A percentile compares a stretch with the other conserved stretches of the same genome.
phyloP scores from a whole-genome alignment of 176 grass and related monocot genomes.

The Musa itinerans region DNA sequence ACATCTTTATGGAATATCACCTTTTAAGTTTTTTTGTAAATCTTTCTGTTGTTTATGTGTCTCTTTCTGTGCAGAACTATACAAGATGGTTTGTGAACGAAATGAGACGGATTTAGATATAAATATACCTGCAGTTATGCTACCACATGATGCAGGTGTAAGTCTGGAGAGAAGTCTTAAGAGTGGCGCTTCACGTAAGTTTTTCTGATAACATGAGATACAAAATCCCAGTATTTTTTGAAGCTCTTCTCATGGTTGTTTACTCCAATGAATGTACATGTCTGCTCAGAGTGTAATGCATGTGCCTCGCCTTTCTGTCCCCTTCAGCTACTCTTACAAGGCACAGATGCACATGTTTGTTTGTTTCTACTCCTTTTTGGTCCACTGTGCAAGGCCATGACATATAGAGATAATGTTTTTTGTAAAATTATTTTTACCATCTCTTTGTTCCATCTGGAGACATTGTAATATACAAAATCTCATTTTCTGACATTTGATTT shows the following conservation, averaged over 20 bases:
- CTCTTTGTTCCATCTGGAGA: too few relatives aligned
- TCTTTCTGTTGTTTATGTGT: not conserved
- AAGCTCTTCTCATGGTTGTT: not conserved
- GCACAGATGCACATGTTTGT: too few relatives aligned
- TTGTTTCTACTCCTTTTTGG: too few relatives aligned
- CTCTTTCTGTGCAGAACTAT: slow-evolving; percentile 51
- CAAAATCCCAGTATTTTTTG: not conserved
- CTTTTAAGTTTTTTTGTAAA: not conserved
- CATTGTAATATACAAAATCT: too few relatives aligned
- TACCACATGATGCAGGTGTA: slow-evolving; percentile 72
- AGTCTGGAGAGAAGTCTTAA: slow-evolving; percentile 32
- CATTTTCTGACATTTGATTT: too few relatives aligned
- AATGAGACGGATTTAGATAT: slow-evolving; percentile 81
- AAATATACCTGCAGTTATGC: slow-evolving; percentile 70
- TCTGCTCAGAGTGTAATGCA: too few relatives aligned
- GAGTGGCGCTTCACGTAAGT: slow-evolving; percentile 49
- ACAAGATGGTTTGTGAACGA: slow-evolving; percentile 90
- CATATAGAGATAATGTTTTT: too few relatives aligned
- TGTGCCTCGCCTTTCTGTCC: too few relatives aligned
- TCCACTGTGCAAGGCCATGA: too few relatives aligned
- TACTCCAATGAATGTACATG: not conserved
- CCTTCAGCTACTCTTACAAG: too few relatives aligned
- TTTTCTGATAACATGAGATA: not conserved
- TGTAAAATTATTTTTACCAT: too few relatives aligned
- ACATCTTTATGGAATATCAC: not conserved